These are phyloP conservation scores for Tricholomella constricta DNA, from an alignment of 768 basidiomycete genomes.

Conservation along the genomic window DNA sequence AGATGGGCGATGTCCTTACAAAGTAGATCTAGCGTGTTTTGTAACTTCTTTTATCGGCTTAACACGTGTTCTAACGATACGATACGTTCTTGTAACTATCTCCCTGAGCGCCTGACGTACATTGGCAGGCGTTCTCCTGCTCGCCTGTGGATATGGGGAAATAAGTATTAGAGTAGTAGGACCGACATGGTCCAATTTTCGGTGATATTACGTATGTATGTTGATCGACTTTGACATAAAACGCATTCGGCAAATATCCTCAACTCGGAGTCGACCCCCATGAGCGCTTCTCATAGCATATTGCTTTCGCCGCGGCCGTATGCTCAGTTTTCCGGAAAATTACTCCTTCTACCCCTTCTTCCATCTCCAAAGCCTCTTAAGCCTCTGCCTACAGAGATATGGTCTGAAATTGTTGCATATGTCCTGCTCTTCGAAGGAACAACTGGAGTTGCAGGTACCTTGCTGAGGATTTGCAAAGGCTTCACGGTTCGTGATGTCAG, in stretches of 20 bases:
- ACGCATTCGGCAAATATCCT: background rate
- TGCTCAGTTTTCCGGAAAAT: constrained; percentile 55
- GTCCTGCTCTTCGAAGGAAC: constrained; percentile 28
- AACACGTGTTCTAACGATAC: too few relatives aligned
- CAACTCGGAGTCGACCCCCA: constrained; percentile 12
- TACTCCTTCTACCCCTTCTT: constrained; percentile 70
- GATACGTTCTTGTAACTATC: too few relatives aligned
- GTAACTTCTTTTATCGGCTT: background rate
- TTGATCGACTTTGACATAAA: background rate
- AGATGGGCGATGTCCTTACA: constrained; percentile 66
- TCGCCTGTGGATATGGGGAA: too few relatives aligned
- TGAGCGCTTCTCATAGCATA: constrained; percentile 40
- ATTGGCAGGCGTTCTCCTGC: too few relatives aligned
- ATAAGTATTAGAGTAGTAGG: too few relatives aligned
- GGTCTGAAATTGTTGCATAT: constrained; percentile 61
- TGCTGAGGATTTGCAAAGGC: constrained; percentile 44
- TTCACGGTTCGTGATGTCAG: constrained; percentile 40
- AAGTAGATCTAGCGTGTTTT: constrained; percentile 8
- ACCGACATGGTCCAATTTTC: background rate
- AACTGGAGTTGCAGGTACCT: constrained; percentile 32
- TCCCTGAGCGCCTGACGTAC: too few relatives aligned
- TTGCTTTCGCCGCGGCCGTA: constrained; percentile 71
- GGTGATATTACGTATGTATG: background rate
- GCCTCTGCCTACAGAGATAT: constrained; percentile 69
- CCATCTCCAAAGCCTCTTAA: constrained; percentile 53